A percentile compares a stretch with the other conserved stretches of the same genome.
Evolutionary conservation across 441 rosid species (phyloP).

Genomic region (Metrosideros polymorpha): DNA sequence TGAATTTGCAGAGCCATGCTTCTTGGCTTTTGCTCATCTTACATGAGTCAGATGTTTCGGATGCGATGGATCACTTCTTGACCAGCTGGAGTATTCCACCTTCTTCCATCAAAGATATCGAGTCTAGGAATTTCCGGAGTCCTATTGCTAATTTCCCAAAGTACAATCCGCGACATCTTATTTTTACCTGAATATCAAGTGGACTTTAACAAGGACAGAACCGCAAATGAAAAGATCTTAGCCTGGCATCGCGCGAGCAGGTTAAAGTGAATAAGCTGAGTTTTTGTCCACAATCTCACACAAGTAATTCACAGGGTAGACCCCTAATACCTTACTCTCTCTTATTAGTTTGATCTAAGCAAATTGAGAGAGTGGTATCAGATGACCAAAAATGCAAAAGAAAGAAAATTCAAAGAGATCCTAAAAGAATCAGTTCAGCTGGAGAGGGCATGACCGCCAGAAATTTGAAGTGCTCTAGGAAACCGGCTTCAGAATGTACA

Average conservation of each 20-base stretch:
- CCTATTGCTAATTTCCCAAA: neutral
- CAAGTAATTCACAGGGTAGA: neutral
- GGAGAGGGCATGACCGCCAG: neutral
- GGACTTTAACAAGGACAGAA: neutral
- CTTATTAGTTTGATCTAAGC: neutral
- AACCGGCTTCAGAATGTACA: constrained; percentile 57
- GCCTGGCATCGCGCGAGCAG: neutral
- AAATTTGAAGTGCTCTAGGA: neutral
- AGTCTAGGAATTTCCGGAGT: neutral
- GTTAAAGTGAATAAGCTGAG: neutral
- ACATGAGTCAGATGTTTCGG: neutral
- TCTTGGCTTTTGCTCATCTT: neutral
- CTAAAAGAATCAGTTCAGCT: neutral
- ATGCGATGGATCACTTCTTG: neutral
- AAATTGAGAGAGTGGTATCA: neutral
- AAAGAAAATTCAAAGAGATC: neutral
- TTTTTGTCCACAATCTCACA: neutral
- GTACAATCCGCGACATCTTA: neutral
- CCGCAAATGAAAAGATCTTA: neutral
- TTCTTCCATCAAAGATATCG: neutral
- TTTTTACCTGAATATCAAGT: neutral
- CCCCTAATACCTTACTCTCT: neutral
- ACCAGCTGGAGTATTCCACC: neutral
- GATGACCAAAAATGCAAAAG: neutral
- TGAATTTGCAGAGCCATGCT: neutral